Conservation (phyloP, 148 eudicot species). For the Heliosperma pusillum region DNA sequence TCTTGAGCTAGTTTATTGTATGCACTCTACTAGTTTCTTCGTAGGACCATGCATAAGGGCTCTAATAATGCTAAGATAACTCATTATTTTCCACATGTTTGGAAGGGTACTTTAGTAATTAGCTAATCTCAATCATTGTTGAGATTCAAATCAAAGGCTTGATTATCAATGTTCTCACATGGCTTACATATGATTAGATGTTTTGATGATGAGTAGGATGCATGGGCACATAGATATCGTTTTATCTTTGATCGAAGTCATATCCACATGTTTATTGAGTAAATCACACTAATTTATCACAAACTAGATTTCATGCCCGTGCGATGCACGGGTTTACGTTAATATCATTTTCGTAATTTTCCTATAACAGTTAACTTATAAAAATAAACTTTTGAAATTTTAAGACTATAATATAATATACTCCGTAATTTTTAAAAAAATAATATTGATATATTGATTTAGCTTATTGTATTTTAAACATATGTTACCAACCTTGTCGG, state of each 20-base stretch:
- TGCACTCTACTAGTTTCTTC: neutral
- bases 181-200: neutral
- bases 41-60: neutral
- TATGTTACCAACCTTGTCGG: too few relatives aligned
- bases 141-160: constrained; percentile 1
- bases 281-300: neutral
- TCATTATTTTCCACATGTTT: constrained; percentile 11
- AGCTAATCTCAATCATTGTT: constrained; percentile 1
- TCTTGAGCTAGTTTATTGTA: constrained; percentile 8
- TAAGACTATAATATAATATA: too few relatives aligned
- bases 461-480: too few relatives aligned
- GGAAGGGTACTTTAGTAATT: constrained; percentile 22
- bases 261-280: constrained; percentile 4
- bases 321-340: too few relatives aligned
- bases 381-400: too few relatives aligned
- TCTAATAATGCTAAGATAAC: neutral
- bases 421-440: too few relatives aligned
- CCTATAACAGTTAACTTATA: too few relatives aligned
- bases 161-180: constrained; percentile 19
- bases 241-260: neutral
- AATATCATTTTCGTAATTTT: too few relatives aligned
- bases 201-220: neutral
- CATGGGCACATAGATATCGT: neutral
- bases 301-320: too few relatives aligned
- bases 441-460: too few relatives aligned